Evolutionary conservation across 2,329 filamentous ascomycete species (phyloP), one percentile per base, ranked within the genome.

Genomic region (Pseudogymnoascus sp.): DNA sequence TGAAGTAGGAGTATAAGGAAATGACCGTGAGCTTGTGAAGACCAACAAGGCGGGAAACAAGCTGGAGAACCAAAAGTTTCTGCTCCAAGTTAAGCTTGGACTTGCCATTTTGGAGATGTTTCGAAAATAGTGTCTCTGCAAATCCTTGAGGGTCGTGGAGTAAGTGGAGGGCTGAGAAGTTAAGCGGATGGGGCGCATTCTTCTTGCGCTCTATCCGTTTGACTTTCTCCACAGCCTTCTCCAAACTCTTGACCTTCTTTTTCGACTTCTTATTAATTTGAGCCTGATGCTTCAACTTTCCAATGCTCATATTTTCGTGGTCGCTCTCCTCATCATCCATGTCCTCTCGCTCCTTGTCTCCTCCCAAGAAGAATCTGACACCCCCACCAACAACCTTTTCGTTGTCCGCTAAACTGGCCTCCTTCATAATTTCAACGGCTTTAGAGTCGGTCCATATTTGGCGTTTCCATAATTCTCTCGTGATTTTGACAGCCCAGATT

Each of bases 341-440:
- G 69, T 97, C 93, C 74, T 99, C 94, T 68, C 92, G 85, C 76
- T 97, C 94, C 75, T 96, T 93, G 74, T 99, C 94, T 35, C 92
- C 92, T 23, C 94, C 94, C 0, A 99, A 81, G 78, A 99, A 99
- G 80, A 97, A 99, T 23, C 91, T 85, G 12, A 95, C 90, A 49
- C 91, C 92, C 14, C 92, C 91, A 5, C 89, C 80, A 26, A 94
- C 85, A 3, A 97, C 92, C 77, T 99, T 99, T 69, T 95, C 91
- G 69, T 97, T 96, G 60, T 96, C 89, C 3, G 91, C 86, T 63
- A 99, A 77, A 62, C 88, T 87, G 0, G 93, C 92, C 76, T 96
- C 90, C 76, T 96, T 96, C 92, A 99, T 97, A 67, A 97, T 90
- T 71, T 96, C 92, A n/a, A 97, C 94, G 0, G 93, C 87, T 74